phyloP scores from a whole-genome alignment of 2,329 filamentous ascomycete species.

The Bipolaris oryzae region DNA sequence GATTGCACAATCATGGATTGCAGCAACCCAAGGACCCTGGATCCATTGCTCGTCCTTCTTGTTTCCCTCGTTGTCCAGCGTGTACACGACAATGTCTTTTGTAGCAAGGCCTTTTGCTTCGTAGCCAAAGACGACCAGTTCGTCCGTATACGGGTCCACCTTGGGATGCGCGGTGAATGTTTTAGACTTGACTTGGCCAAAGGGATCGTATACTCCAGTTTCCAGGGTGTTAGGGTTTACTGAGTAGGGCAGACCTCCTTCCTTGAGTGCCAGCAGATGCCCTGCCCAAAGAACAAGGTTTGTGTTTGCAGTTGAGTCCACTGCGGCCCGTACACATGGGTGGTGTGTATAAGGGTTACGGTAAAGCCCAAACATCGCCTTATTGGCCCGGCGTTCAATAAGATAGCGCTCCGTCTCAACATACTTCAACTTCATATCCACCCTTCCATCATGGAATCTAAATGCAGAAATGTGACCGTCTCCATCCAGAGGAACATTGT shows the following conservation, averaged over 20 bases:
- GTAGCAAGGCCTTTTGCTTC: constrained; percentile 36
- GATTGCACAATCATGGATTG: not conserved
- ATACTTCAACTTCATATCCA: not conserved
- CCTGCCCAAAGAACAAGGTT: not conserved
- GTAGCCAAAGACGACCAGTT: constrained; percentile 21
- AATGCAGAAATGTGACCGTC: not conserved
- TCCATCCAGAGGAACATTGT: not conserved
- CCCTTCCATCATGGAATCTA: not conserved
- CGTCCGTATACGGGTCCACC: not conserved
- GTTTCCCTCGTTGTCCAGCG: not conserved
- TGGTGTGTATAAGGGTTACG: not conserved
- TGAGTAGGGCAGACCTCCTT: not conserved
- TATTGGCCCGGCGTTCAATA: not conserved
- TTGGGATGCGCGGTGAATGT: not conserved
- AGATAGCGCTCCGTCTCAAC: not conserved
- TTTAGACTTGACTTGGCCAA: not conserved
- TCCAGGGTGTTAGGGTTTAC: not conserved
- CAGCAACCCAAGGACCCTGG: not conserved
- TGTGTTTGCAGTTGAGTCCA: not conserved
- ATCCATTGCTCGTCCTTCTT: not conserved
- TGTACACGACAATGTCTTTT: not conserved
- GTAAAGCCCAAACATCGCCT: not conserved
- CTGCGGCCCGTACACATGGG: not conserved
- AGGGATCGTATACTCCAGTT: not conserved
- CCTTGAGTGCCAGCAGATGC: not conserved